Evolutionary conservation across 2,329 filamentous ascomycete genomes (phyloP).

Genomic region (Grosmannia penicillata): DNA sequence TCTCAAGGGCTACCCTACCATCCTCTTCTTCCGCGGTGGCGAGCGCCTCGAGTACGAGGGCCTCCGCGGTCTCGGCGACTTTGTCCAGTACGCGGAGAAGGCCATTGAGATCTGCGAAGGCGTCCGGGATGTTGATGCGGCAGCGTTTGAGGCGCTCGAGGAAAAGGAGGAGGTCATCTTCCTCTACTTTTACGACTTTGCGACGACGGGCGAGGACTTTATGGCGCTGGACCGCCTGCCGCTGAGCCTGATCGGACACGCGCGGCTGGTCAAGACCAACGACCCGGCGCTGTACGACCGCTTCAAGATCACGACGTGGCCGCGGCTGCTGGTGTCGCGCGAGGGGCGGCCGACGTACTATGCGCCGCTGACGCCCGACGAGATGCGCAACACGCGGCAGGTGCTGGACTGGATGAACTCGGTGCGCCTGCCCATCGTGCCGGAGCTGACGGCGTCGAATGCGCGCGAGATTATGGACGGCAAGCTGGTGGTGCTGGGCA

Average conservation of each 20-base stretch:
- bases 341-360: conserved; percentile 88
- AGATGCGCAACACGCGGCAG: conserved; percentile 77
- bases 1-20: conserved; percentile 69
- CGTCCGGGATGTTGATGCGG: conserved; percentile 66
- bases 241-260: conserved; percentile 78
- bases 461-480: conserved; percentile 90
- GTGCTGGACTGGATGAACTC: conserved; percentile 89
- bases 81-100: conserved; percentile 75
- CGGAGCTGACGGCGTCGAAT: conserved; percentile 82
- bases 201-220: conserved; percentile 87
- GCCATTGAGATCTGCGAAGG: conserved; percentile 64
- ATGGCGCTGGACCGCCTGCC: conserved; percentile 73
- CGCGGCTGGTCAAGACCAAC: conserved; percentile 81
- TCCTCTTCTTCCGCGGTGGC: conserved; percentile 82
- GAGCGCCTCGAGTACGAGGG: conserved; percentile 90
- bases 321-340: conserved; percentile 76
- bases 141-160: conserved; percentile 66
- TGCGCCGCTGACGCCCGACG: conserved; percentile 68
- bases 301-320: conserved; percentile 96
- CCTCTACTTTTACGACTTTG: conserved; percentile 93
- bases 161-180: conserved; percentile 93
- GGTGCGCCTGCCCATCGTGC: conserved; percentile 91
- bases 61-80: conserved; percentile 79
- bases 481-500: conserved; percentile 85
- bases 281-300: conserved; percentile 60